These are phyloP conservation scores for Dillenia turbinata DNA, from an alignment of 164 flowering plant genomes.

Conservation along the genomic window DNA sequence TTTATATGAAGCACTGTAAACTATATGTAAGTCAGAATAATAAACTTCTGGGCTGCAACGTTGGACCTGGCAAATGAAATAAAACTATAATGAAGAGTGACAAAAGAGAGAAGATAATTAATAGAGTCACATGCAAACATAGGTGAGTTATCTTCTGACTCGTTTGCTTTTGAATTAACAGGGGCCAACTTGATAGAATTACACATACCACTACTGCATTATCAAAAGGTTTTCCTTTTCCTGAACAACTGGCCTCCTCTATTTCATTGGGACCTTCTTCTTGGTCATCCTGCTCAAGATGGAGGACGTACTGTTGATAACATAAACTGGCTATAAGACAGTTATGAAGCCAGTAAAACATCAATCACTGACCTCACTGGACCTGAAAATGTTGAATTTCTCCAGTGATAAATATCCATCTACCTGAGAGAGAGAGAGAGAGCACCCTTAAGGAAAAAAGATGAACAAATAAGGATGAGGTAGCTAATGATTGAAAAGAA, in stretches of 20 bases:
- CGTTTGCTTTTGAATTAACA: not conserved
- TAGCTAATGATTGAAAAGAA: not conserved
- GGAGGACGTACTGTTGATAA: not conserved
- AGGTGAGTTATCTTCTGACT: no score
- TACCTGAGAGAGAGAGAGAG: conserved; percentile 16
- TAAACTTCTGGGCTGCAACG: conserved; percentile 29
- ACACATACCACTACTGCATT: conserved; percentile 42
- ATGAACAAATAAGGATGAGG: not conserved
- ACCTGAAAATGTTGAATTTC: conserved; percentile 20
- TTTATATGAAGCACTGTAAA: conserved; percentile 64
- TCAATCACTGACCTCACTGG: conserved; percentile 27
- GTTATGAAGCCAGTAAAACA: not conserved
- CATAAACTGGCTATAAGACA: not conserved
- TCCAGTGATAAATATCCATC: conserved; percentile 55
- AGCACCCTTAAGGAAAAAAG: no score
- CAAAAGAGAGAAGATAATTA: not conserved
- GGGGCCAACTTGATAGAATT: not conserved
- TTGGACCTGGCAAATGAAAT: conserved; percentile 36
- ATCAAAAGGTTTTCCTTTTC: conserved; percentile 35
- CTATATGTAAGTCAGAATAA: conserved; percentile 72
- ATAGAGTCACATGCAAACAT: not conserved
- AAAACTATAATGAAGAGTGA: conserved; percentile 10
- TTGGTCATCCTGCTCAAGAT: conserved; percentile 28
- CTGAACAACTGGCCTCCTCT: conserved; percentile 19
- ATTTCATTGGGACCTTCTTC: conserved; percentile 17